Evolutionary conservation across 345 rosid species (phyloP), one percentile per base, ranked within the genome.

Genomic region (Camelina sativa): DNA sequence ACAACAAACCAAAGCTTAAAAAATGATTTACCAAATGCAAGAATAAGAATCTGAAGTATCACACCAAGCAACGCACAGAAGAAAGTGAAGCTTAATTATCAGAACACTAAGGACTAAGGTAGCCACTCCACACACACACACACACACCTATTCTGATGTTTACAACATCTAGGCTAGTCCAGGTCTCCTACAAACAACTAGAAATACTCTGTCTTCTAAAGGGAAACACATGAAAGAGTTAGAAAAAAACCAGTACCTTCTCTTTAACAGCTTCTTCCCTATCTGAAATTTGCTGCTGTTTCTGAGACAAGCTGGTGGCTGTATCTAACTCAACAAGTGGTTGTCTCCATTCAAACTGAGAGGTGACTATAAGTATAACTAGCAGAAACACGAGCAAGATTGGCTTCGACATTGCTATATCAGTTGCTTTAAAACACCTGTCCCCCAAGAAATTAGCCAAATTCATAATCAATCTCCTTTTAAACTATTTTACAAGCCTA

Each of bases 291-390:
- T 76, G 91, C 62, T 79, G 81, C 56, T 87, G 92, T 79, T 87
- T 89, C 69, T 81, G 86, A 59, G 84, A 60, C 53, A 77, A 51
- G 46, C 71, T 79, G 0, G 87, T 80, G 11, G 79, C 51, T 6
- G 78, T 40, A 50, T 86, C 97, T 53, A 80, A 60, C 54, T 93
- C 97, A 71, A 88, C 85, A 67, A 91, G 87, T n/a, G 80, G 93
- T 80, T 90, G 97, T 56, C 89, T 88, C 98, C 98, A 93, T 81
- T 93, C 98, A 65, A 93, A 93, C 74, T 90, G 98, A 62, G 97
- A 93, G 59, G 98, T 91, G 22, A 93, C 86, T 40, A 93, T 85
- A 61, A 91, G 88, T 77, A 87, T 63, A 28, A 93, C 69, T 58
- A 91, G 76, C 30, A 93, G 76, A 80, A 82, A 91, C 25, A 87